Evolutionary conservation across 1,284 basidiomycete species (phyloP), one percentile per base, ranked within the genome.

Genomic region (Papiliotrema terrestris): DNA sequence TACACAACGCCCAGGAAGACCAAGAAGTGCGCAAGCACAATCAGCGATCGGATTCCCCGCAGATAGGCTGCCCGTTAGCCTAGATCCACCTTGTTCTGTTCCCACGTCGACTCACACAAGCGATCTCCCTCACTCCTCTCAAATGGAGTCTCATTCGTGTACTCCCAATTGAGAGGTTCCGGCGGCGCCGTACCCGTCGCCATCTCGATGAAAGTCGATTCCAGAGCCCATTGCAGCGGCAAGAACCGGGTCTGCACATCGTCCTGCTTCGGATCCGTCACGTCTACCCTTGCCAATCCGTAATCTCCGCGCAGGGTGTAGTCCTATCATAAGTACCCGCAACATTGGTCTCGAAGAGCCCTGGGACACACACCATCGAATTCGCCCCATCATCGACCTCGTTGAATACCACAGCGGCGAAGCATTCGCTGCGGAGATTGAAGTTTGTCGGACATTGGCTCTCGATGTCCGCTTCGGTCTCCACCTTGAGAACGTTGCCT

Each of bases 201-300:
- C 9, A 87, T 74, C 57, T 84, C 81, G 32, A 89, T 85, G 59
- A 87, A 83, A 8, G 85, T 84, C 84, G 86, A 49, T 32, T 90
- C 88, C 35, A 91, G 77, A 4, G 87, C 86, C 81, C 87, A 86
- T 62, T 91, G 88, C 15, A 90, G 67, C 1, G 88, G 88, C 19
- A 90, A 68, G 26, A 87, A 78, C 49, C 86, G 78, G 51, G 77
- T 75, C 69, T 89, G 87, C 22, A 66, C 55, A 63, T 85, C 84
- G 73, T 89, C 87, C 57, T 86, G 84, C 2, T 72, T 80, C 65
- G 88, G 85, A 29, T 79, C 78, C 35, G 79, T 76, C 3, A 88
- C 86, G 62, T 89, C 82, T 56, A 90, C 81, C 54, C 82, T 80
- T 26, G 75, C 73, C 25, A 89, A 74, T 8, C 88, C 87, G 3